These are phyloP conservation scores for Fusarium sp. DNA, from an alignment of 2,329 filamentous ascomycete species.

Conservation along the genomic window DNA sequence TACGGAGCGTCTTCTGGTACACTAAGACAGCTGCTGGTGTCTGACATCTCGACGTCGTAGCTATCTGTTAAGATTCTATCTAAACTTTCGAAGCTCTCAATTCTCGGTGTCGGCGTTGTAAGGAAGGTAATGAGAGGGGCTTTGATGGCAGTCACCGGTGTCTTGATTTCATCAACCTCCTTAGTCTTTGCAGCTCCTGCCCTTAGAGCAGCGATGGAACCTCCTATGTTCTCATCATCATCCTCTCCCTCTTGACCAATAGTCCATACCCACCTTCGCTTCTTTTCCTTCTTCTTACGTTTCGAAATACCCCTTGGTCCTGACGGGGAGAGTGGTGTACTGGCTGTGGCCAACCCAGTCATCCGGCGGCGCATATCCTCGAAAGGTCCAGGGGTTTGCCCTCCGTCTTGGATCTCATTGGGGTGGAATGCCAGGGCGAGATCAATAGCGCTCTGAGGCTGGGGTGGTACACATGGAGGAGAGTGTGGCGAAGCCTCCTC, in stretches of 20 bases:
- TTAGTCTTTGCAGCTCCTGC: conserved; percentile 49
- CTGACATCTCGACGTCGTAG: conserved; percentile 65
- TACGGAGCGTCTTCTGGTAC: conserved; percentile 50
- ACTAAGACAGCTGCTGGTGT: conserved; percentile 57
- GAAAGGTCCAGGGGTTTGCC: conserved; percentile 72
- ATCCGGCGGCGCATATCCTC: conserved; percentile 73
- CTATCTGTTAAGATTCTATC: conserved; percentile 30
- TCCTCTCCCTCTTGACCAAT: conserved; percentile 69
- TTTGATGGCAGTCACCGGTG: conserved; percentile 45
- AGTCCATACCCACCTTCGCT: conserved; percentile 75
- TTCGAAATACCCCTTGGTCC: conserved; percentile 64
- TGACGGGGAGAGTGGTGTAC: conserved; percentile 58
- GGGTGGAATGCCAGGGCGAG: conserved; percentile 64
- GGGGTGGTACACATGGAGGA: conserved; percentile 49
- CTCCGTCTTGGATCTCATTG: conserved; percentile 70
- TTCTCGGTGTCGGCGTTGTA: conserved; percentile 58
- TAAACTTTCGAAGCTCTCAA: conserved; percentile 54
- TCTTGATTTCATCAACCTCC: conserved; percentile 37
- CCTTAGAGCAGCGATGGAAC: conserved; percentile 58
- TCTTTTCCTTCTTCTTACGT: conserved; percentile 69
- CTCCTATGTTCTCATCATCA: conserved; percentile 59
- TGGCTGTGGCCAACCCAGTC: conserved; percentile 60
- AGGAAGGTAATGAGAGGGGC: conserved; percentile 33
- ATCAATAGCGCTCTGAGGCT: conserved; percentile 62
- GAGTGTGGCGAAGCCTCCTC: conserved; percentile 69